Evolutionary conservation across 768 basidiomycete genomes (phyloP).

Genomic region (Psilocybe azurescens): DNA sequence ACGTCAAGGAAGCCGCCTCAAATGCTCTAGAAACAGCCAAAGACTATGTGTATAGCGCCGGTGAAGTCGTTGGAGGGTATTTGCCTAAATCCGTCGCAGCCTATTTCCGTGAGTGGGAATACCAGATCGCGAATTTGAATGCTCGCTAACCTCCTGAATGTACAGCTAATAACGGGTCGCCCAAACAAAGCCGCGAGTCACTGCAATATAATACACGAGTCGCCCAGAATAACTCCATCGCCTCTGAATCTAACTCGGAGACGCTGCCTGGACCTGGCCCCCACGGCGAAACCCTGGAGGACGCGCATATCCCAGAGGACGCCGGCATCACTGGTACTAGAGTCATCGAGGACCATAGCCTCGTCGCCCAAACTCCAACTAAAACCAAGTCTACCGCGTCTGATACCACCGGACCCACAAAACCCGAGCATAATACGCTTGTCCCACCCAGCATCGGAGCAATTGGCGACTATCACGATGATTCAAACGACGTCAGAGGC

Average conservation of each 20-base stretch:
- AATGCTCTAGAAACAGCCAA: conserved; percentile 8
- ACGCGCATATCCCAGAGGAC: not conserved
- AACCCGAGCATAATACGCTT: not conserved
- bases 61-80: conserved; percentile 22
- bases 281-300: not conserved
- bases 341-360: not conserved
- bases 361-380: not conserved
- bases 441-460: not conserved
- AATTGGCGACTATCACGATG: not conserved
- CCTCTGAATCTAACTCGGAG: not conserved
- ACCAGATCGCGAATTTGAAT: not conserved
- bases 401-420: not conserved
- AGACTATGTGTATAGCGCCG: conserved; percentile 9
- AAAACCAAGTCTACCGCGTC: not conserved
- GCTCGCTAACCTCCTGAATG: too few relatives aligned
- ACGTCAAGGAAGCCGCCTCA: conserved; percentile 6
- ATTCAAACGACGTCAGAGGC: not conserved
- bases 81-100: conserved; percentile 18
- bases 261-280: not conserved
- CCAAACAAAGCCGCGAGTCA: not conserved
- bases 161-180: not conserved
- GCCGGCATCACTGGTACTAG: not conserved
- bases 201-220: not conserved
- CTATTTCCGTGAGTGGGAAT: conserved; percentile 19
- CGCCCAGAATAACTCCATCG: not conserved